phyloP scores from a whole-genome alignment of 2,329 filamentous ascomycete genomes.

The Macrophomina tecta region DNA sequence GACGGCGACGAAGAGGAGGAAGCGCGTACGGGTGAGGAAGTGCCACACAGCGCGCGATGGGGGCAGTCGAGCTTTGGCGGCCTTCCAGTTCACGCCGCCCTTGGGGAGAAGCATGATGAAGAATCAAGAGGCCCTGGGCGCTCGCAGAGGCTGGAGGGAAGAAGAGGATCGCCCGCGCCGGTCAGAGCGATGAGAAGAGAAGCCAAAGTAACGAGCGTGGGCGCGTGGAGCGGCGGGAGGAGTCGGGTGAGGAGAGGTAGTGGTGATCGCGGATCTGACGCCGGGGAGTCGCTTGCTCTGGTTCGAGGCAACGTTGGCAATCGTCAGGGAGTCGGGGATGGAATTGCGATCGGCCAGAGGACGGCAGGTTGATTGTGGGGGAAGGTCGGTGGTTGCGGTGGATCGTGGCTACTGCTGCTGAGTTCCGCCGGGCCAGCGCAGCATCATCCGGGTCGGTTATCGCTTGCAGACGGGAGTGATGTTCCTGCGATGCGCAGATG shows the following conservation, averaged over 20 bases:
- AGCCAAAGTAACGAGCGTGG: conserved; percentile 28
- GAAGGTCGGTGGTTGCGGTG: neutral
- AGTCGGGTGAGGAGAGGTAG: neutral
- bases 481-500: conserved; percentile 11
- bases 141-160: conserved; percentile 23
- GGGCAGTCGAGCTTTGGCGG: conserved; percentile 78
- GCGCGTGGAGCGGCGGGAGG: conserved; percentile 21
- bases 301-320: conserved; percentile 22
- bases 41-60: conserved; percentile 69
- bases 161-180: conserved; percentile 32
- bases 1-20: conserved; percentile 75
- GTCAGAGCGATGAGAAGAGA: conserved; percentile 30
- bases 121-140: conserved; percentile 17
- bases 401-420: conserved; percentile 10
- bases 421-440: conserved; percentile 24
- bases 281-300: neutral
- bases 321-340: conserved; percentile 8
- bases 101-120: conserved; percentile 83
- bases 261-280: conserved; percentile 23
- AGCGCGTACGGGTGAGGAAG: conserved; percentile 76
- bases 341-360: conserved; percentile 21
- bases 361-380: neutral
- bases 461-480: neutral
- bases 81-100: conserved; percentile 91
- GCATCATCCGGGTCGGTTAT: conserved; percentile 12